Conservation (phyloP, 495 filamentous ascomycete species). For the Barbatosphaeria neglecta region DNA sequence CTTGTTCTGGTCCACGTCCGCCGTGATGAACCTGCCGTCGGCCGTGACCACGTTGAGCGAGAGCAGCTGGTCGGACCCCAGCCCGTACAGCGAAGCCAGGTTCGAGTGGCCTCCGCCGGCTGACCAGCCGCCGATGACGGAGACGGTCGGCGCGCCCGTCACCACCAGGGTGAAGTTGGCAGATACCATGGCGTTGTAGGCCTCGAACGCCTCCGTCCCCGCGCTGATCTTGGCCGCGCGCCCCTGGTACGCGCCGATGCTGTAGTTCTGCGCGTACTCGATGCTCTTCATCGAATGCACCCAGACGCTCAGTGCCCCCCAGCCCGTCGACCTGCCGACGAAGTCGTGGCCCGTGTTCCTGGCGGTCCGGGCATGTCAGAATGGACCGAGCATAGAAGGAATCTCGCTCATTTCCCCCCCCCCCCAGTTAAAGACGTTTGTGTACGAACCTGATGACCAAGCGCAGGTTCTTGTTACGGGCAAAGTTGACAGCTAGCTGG, state of each 20-base stretch:
- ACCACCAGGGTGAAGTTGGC: conserved; percentile 27
- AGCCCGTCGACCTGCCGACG: conserved; percentile 39
- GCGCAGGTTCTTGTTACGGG: conserved; percentile 42
- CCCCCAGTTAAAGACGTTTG: conserved; percentile 35
- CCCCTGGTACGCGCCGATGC: conserved; percentile 26
- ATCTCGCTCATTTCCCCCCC: conserved; percentile 4
- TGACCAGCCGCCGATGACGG: conserved; percentile 38
- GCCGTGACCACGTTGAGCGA: conserved; percentile 44
- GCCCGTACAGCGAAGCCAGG: conserved; percentile 28
- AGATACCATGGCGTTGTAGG: conserved; percentile 20
- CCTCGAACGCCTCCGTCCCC: conserved; percentile 32
- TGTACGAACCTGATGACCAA: conserved; percentile 53
- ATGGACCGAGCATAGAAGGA: not conserved
- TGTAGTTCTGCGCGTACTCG: conserved; percentile 23
- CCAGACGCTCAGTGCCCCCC: conserved; percentile 47
- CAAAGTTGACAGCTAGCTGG: conserved; percentile 49
- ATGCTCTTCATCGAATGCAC: conserved; percentile 41
- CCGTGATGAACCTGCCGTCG: conserved; percentile 41
- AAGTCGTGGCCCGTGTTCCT: conserved; percentile 65
- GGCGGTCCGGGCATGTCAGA: conserved; percentile 19
- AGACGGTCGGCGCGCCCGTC: conserved; percentile 35
- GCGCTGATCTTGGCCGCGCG: conserved; percentile 32
- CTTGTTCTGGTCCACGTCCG: conserved; percentile 31
- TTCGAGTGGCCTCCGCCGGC: conserved; percentile 38
- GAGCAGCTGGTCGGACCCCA: conserved; percentile 38